Conservation (phyloP, 2,329 filamentous ascomycete genomes). For the Colletotrichum sidae region DNA sequence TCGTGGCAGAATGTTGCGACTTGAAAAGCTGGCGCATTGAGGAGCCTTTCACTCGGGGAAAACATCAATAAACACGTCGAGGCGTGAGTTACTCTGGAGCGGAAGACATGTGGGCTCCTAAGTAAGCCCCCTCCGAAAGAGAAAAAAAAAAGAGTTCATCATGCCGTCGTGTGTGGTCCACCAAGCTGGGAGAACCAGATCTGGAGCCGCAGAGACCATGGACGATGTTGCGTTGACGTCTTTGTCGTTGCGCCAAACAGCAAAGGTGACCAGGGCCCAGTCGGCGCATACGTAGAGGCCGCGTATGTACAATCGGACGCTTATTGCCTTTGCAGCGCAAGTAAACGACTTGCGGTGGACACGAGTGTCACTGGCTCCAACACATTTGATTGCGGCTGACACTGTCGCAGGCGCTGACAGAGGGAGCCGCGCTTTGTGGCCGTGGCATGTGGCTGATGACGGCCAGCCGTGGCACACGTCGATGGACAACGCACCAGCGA, state of each 20-base stretch:
- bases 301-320: conserved; percentile 5
- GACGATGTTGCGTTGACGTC: neutral
- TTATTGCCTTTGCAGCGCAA: neutral
- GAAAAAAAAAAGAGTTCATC: conserved; percentile 6
- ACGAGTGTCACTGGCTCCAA: neutral
- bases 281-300: conserved; percentile 7
- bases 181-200: conserved; percentile 4
- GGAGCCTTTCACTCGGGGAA: neutral
- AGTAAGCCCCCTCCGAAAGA: no score
- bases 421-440: conserved; percentile 22
- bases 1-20: conserved; percentile 3
- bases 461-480: conserved; percentile 26
- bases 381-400: neutral
- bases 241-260: neutral
- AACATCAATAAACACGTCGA: conserved; percentile 20
- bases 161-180: conserved; percentile 5
- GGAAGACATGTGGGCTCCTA: conserved; percentile 11
- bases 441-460: conserved; percentile 32
- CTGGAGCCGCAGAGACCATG: conserved; percentile 5
- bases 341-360: neutral
- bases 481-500: conserved; percentile 23
- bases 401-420: neutral
- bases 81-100: conserved; percentile 23
- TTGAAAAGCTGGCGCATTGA: conserved; percentile 1
- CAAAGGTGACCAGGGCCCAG: neutral